Conservation (phyloP, 1,284 basidiomycete species). For the Pulchroboletus neoregius region DNA sequence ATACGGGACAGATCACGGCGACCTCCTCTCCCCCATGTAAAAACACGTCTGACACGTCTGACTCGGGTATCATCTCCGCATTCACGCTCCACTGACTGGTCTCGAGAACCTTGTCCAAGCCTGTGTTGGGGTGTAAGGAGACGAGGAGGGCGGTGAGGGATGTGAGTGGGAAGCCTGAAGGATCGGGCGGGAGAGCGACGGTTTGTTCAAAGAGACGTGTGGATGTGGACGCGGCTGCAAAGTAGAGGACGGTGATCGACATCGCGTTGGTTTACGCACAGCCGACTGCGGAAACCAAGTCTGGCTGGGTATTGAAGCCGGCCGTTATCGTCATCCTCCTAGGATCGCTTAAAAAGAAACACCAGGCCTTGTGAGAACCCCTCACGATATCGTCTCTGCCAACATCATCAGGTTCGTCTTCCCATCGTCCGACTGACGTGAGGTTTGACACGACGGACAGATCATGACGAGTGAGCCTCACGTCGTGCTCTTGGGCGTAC, state of each 20-base stretch:
- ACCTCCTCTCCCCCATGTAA: slow-evolving; percentile 74
- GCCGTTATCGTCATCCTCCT: too few species aligned
- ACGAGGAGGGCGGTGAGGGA: slow-evolving; percentile 49
- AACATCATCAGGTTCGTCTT: too few species aligned
- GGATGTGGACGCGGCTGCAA: slow-evolving; percentile 73
- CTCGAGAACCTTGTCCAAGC: slow-evolving; percentile 50
- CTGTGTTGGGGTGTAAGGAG: slow-evolving; percentile 48
- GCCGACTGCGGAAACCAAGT: background rate
- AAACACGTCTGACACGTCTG: slow-evolving; percentile 35
- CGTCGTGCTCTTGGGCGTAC: slow-evolving; percentile 29
- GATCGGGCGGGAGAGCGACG: slow-evolving; percentile 39
- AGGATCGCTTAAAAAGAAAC: too few species aligned
- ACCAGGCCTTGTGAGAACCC: too few species aligned
- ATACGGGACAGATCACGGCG: slow-evolving; percentile 78
- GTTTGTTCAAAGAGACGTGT: slow-evolving; percentile 52
- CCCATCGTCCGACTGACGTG: too few species aligned
- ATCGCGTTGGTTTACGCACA: too few species aligned
- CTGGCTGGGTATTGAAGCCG: too few species aligned
- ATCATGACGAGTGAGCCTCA: slow-evolving; percentile 19
- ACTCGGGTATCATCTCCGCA: slow-evolving; percentile 73
- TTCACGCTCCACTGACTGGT: slow-evolving; percentile 74
- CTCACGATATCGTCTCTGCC: too few species aligned
- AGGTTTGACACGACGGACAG: background rate
- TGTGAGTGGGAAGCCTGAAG: slow-evolving; percentile 43
- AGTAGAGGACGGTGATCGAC: slow-evolving; percentile 78